Evolutionary conservation across 2,329 filamentous ascomycete genomes (phyloP), one percentile per base, ranked within the genome.

Genomic region (Epichloe sibirici): DNA sequence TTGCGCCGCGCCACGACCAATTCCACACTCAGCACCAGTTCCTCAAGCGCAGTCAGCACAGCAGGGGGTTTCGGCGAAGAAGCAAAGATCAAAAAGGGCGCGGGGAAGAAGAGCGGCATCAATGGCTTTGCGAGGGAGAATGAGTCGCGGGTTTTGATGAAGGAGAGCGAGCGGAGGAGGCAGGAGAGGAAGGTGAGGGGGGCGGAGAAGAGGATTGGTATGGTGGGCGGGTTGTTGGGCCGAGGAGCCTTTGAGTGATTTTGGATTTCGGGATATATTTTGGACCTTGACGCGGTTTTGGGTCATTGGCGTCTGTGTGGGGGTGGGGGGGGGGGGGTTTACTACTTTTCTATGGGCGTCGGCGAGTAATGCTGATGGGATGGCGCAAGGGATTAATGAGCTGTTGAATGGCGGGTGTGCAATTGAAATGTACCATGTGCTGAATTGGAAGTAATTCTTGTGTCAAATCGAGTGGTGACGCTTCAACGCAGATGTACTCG

Each of bases 1-100:
- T 75, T 93, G 17, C 79, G 87, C 28, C 78, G 86, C 34, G 86
- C 86, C 4, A 91, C 87, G 0, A 85, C 83, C 12, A 83, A 83
- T 62, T 81, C 77, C 11, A 55, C 55, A 28, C 67, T 77, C 15
- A 63, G 74, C 42, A 75, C 69, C 15, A 66, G 63, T 43, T 63
- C 63, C 3, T 64, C 64, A n/a, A 65, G 63, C 0, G 54, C 58
- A n/a, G 60, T 55, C 9, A 42, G 57, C 48, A 62, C 60, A 37
- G 62, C 59, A 48, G 66, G 67, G 21, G 69, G 69, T 45, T 70
- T 70, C 47, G 72, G 72, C 38, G 73, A 74, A n/a, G 71, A 74
- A 6, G 71, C 68, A 53, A 81, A 78, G 67, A 73, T 83, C 52
- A 80, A 78, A 64, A 82, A 79, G 67, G 78, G 71, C 8, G 79